Conservation (phyloP, 768 basidiomycete genomes). For the Clathrus columnatus region DNA sequence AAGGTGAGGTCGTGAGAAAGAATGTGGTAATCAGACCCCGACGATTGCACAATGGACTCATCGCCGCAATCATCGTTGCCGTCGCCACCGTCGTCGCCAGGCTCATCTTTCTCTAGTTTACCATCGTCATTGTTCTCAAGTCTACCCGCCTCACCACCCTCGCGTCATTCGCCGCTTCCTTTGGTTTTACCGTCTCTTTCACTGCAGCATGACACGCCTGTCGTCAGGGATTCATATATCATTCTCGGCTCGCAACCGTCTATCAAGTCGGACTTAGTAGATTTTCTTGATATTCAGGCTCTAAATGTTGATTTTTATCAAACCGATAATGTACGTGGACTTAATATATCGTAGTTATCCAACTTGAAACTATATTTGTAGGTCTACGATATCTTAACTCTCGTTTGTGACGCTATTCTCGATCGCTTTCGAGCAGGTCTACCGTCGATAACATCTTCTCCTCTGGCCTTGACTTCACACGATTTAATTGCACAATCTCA, state of each 20-base stretch:
- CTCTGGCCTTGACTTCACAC: neutral
- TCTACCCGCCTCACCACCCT: neutral
- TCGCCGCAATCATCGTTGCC: conserved; percentile 9
- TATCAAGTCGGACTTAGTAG: neutral
- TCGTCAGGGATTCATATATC: neutral
- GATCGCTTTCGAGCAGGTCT: neutral
- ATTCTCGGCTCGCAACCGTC: neutral
- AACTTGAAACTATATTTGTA: neutral
- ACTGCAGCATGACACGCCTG: neutral
- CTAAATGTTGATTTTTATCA: neutral
- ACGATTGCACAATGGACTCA: too few species aligned
- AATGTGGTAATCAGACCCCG: too few species aligned
- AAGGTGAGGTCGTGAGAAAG: too few species aligned
- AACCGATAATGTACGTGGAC: neutral
- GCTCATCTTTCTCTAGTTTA: conserved; percentile 6
- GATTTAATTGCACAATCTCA: neutral
- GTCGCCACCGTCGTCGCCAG: conserved; percentile 8
- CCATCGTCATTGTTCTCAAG: neutral
- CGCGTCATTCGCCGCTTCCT: neutral
- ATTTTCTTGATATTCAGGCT: neutral
- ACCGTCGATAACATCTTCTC: neutral
- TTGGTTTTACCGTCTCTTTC: neutral
- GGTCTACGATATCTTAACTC: neutral
- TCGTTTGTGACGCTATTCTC: conserved; percentile 1
- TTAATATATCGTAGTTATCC: neutral